These are phyloP conservation scores for Candida lessepsii DNA, from an alignment of 805 yeast species.

Conservation along the genomic window DNA sequence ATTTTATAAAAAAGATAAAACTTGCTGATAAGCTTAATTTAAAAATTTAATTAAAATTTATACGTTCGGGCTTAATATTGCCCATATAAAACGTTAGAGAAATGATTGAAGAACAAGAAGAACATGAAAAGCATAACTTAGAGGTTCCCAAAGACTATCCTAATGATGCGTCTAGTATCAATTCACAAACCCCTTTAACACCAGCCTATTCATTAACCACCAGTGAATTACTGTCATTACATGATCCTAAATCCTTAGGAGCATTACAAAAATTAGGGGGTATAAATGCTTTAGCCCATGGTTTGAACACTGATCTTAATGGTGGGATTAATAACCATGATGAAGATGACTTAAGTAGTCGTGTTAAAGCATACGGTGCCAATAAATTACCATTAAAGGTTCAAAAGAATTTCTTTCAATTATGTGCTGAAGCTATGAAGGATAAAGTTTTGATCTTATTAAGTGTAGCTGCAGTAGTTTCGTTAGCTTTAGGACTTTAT, in stretches of 20 bases:
- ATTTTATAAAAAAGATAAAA: neutral
- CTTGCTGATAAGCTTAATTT: neutral
- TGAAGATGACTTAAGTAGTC: constrained; percentile 26
- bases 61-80: neutral
- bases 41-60: neutral
- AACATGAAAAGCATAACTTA: constrained; percentile 1
- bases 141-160: constrained; percentile 9
- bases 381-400: constrained; percentile 71
- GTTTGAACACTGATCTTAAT: constrained; percentile 35
- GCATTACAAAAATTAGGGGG: constrained; percentile 48
- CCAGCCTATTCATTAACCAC: constrained; percentile 13
- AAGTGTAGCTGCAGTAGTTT: constrained; percentile 81
- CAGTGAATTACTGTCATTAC: constrained; percentile 45
- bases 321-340: constrained; percentile 43
- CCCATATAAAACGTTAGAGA: neutral
- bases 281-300: constrained; percentile 28
- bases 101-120: neutral
- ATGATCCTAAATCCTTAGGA: constrained; percentile 60
- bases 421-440: constrained; percentile 81
- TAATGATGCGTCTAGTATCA: constrained; percentile 11
- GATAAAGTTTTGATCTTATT: constrained; percentile 87
- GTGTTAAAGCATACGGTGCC: constrained; percentile 58
- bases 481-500: constrained; percentile 87
- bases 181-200: constrained; percentile 20
- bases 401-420: constrained; percentile 62